phyloP scores from a whole-genome alignment of 106 monocot genomes.

The Phalaenopsis aphrodite region DNA sequence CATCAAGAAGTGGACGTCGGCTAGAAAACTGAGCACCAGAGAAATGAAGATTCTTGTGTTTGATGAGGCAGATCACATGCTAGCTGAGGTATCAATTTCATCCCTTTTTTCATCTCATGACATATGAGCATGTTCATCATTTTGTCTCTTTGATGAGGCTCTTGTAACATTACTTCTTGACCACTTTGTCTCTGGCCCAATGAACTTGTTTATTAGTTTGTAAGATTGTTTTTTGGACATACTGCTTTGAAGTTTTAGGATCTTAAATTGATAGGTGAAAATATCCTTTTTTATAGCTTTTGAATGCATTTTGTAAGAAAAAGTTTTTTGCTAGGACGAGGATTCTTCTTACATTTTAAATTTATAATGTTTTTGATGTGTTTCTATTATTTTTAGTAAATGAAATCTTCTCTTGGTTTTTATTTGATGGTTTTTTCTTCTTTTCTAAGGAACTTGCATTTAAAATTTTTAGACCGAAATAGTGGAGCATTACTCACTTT shows the following conservation, averaged over 20 bases:
- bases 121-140: not conserved
- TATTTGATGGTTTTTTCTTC: too few species aligned
- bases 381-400: not conserved
- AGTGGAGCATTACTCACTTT: too few species aligned
- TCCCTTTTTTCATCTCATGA: not conserved
- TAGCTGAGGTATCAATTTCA: conserved; percentile 49
- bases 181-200: not conserved
- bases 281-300: not conserved
- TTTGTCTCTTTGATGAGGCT: not conserved
- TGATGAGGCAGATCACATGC: conserved; percentile 97
- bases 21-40: conserved; percentile 55
- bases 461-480: too few species aligned
- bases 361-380: not conserved
- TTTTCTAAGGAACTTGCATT: too few species aligned
- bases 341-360: not conserved
- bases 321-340: not conserved
- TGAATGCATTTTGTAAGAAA: not conserved
- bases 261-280: not conserved
- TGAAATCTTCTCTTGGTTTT: too few species aligned
- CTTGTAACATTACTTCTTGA: not conserved
- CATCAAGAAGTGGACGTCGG: conserved; percentile 72
- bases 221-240: not conserved
- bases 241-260: not conserved
- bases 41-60: conserved; percentile 85
- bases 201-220: not conserved